Conservation (phyloP, 2,329 filamentous ascomycete genomes). For the Fusarium sp. region DNA sequence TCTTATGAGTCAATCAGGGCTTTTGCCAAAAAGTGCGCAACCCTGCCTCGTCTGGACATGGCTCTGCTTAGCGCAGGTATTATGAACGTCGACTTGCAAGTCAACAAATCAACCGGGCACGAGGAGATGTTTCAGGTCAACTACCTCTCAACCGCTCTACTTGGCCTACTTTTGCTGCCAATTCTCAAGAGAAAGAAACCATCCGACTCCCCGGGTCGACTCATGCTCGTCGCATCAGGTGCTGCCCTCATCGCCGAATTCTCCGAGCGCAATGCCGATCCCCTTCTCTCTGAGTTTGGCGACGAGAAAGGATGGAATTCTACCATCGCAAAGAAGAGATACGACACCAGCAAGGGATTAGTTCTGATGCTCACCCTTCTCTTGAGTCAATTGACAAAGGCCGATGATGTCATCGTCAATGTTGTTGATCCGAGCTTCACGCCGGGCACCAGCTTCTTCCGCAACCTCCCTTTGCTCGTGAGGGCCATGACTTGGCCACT, state of each 20-base stretch:
- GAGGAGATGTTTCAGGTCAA: constrained; percentile 55
- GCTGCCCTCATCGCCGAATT: neutral
- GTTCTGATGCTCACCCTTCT: constrained; percentile 10
- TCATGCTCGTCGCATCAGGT: constrained; percentile 16
- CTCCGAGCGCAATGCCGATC: neutral
- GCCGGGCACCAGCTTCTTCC: constrained; percentile 3
- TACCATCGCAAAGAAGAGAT: neutral
- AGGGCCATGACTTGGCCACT: neutral
- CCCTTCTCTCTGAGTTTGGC: neutral
- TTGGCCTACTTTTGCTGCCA: constrained; percentile 42
- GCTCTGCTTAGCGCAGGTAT: constrained; percentile 58
- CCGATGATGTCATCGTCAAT: constrained; percentile 12
- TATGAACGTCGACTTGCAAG: constrained; percentile 27
- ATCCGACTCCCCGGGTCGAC: constrained; percentile 1
- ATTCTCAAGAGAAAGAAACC: neutral
- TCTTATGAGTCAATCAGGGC: constrained; percentile 55
- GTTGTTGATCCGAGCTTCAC: constrained; percentile 15
- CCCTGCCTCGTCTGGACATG: constrained; percentile 53
- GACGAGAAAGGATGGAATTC: constrained; percentile 1
- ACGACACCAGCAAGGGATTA: constrained; percentile 12
- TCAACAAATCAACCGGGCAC: constrained; percentile 46
- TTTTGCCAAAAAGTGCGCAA: constrained; percentile 49
- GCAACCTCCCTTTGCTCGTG: neutral
- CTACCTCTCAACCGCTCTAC: constrained; percentile 48
- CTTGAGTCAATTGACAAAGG: neutral